phyloP scores from a whole-genome alignment of 805 yeast species.

The Wickerhamiella lipophila region DNA sequence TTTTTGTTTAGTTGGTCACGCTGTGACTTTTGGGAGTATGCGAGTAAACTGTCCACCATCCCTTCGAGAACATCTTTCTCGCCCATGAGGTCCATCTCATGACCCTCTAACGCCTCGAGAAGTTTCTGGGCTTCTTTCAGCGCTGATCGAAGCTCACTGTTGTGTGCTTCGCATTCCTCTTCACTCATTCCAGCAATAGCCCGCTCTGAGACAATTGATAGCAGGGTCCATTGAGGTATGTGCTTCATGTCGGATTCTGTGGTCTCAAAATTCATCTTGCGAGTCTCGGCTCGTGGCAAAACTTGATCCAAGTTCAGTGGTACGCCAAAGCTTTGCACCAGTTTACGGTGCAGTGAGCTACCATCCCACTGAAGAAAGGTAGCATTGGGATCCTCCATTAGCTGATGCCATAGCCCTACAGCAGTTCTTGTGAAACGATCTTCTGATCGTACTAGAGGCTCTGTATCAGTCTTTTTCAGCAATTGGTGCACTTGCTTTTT shows the following conservation, averaged over 20 bases:
- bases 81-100: slow-evolving; percentile 37
- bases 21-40: slow-evolving; percentile 54
- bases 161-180: slow-evolving; percentile 31
- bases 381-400: slow-evolving; percentile 38
- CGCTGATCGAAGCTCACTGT: slow-evolving; percentile 27
- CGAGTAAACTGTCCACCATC: slow-evolving; percentile 81
- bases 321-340: slow-evolving; percentile 53
- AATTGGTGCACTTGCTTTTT: slow-evolving; percentile 7
- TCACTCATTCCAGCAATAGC: slow-evolving; percentile 29
- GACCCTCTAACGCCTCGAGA: slow-evolving; percentile 41
- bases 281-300: slow-evolving; percentile 24
- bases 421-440: slow-evolving; percentile 17
- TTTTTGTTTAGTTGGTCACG: slow-evolving; percentile 15
- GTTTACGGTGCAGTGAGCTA: slow-evolving; percentile 49
- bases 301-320: slow-evolving; percentile 60
- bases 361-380: slow-evolving; percentile 58
- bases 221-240: slow-evolving; percentile 25
- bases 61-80: slow-evolving; percentile 72
- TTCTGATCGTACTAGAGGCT: not conserved
- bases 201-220: slow-evolving; percentile 28
- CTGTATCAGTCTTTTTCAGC: not conserved
- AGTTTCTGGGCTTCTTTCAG: slow-evolving; percentile 31
- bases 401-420: slow-evolving; percentile 32
- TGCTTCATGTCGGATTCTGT: slow-evolving; percentile 16
- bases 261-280: slow-evolving; percentile 19